Percentiles rank a stretch among this genome's conserved stretches.
Conservation (phyloP, 345 rosid genomes). For the Rhizophora mangle region DNA sequence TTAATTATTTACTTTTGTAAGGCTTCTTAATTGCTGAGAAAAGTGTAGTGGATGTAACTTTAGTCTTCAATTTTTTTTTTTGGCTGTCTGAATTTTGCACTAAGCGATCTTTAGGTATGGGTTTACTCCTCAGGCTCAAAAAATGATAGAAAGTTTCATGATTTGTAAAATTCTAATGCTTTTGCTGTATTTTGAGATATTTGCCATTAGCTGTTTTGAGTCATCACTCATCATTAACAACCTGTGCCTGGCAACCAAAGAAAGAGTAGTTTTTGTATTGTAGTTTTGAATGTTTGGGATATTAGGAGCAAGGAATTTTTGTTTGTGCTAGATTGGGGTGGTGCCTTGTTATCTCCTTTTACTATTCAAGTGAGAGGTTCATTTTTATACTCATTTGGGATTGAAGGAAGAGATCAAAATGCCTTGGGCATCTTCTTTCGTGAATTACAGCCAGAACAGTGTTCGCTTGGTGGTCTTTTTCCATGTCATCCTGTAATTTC, state of each 20-base stretch:
- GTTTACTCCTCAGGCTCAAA: not conserved
- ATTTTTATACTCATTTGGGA: conserved; percentile 4
- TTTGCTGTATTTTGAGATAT: not conserved
- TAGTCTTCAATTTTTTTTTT: not conserved
- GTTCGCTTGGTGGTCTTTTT: conserved; percentile 74
- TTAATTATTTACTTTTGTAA: not conserved
- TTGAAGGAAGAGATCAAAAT: conserved; percentile 46
- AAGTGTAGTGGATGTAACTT: not conserved
- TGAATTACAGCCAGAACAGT: conserved; percentile 58
- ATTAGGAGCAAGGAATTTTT: not conserved
- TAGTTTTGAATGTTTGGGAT: not conserved
- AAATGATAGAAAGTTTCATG: not conserved
- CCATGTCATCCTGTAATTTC: conserved; percentile 69
- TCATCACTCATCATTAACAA: not conserved
- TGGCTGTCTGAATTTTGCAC: not conserved
- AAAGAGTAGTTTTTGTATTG: not conserved
- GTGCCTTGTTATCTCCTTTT: conserved; percentile 8
- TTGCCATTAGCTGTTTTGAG: no score
- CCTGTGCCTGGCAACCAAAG: not conserved
- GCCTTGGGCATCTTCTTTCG: conserved; percentile 69
- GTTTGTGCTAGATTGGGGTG: conserved; percentile 7
- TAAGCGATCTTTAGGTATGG: not conserved
- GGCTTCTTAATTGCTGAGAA: not conserved
- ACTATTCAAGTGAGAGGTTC: conserved; percentile 28
- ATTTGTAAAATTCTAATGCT: not conserved